phyloP scores from a whole-genome alignment of 2,329 filamentous ascomycete species.

The Capronia americana region DNA sequence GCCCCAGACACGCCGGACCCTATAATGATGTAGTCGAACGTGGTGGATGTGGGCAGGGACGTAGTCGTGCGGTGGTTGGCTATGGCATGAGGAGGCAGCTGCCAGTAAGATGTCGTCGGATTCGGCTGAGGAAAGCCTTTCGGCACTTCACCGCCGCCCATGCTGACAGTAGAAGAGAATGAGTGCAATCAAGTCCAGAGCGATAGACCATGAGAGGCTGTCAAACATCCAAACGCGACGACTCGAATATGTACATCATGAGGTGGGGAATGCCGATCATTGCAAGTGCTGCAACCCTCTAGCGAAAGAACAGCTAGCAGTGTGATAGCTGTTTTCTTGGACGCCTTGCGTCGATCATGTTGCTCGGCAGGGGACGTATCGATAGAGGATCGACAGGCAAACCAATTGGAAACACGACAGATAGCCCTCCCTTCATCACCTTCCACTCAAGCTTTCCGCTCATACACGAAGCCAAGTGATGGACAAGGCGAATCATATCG shows the following conservation, averaged over 20 bases:
- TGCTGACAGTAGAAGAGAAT: neutral
- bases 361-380: neutral
- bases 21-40: slow-evolving; percentile 49
- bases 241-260: neutral
- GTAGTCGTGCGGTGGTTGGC: slow-evolving; percentile 47
- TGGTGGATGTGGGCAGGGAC: slow-evolving; percentile 42
- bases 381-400: neutral
- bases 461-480: no score
- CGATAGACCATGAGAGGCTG: neutral
- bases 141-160: slow-evolving; percentile 24
- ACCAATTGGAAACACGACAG: neutral
- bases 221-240: neutral
- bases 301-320: no score
- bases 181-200: neutral
- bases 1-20: slow-evolving; percentile 54
- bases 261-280: neutral
- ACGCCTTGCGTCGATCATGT: neutral
- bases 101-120: slow-evolving; percentile 47
- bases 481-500: no score
- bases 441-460: no score
- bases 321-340: no score
- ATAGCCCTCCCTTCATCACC: no score
- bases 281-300: neutral
- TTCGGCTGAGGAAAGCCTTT: slow-evolving; percentile 42
- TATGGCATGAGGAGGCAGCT: slow-evolving; percentile 43